These are phyloP conservation scores for Mycothermus thermophilus DNA, from an alignment of 495 filamentous ascomycete genomes.

Conservation along the genomic window DNA sequence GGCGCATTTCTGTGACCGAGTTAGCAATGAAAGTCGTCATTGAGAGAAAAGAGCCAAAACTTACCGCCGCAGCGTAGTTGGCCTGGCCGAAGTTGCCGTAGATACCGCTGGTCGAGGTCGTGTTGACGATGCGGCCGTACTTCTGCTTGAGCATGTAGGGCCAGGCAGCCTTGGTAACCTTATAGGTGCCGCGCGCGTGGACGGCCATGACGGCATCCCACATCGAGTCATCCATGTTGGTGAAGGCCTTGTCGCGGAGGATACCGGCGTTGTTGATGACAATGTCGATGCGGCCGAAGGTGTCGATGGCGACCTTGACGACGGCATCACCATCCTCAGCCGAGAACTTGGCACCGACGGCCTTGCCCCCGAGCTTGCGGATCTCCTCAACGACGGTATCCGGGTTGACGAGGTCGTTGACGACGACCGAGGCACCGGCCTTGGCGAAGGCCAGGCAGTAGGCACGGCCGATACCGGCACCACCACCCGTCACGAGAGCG, in stretches of 20 bases:
- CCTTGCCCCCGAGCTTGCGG: constrained; percentile 75
- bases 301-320: constrained; percentile 84
- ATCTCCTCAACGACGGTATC: constrained; percentile 88
- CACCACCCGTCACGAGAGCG: constrained; percentile 83
- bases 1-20: constrained; percentile 57
- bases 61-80: constrained; percentile 86
- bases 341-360: constrained; percentile 83
- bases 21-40: too few relatives aligned
- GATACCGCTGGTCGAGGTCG: constrained; percentile 90
- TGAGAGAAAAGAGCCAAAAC: too few relatives aligned
- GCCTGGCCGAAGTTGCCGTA: constrained; percentile 99
- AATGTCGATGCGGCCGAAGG: constrained; percentile 86
- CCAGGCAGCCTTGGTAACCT: constrained; percentile 96
- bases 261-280: constrained; percentile 97
- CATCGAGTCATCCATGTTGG: constrained; percentile 87
- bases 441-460: constrained; percentile 89
- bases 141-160: constrained; percentile 97
- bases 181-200: constrained; percentile 90
- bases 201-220: constrained; percentile 91
- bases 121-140: constrained; percentile 94
- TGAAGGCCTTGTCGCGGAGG: constrained; percentile 93
- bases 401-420: constrained; percentile 92
- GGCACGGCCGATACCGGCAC: constrained; percentile 80
- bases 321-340: constrained; percentile 90
- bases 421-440: constrained; percentile 76